Base-by-base conservation (phyloP, 495 filamentous ascomycete species). In the Aspergillus ellipticus region DNA sequence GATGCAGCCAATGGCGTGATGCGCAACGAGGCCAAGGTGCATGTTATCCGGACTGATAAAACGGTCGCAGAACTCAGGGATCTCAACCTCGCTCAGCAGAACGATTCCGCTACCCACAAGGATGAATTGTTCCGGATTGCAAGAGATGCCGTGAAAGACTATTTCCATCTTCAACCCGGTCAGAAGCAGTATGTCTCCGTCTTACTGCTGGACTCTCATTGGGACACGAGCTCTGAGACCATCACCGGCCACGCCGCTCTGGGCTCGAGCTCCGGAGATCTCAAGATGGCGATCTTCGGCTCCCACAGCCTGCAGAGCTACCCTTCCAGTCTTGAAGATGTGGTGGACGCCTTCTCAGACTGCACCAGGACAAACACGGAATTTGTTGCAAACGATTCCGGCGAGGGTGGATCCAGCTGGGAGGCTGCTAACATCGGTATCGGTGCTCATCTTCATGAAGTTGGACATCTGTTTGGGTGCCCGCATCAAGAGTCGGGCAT, bases 371-470 rank as follows among this genome's bases (percentile, higher is more conserved):
- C 92, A 4, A 89, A 96, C 64, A 92, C 87, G 6, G 81, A 82
- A 33, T 84, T 81, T 60, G 85, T 95, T 45, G 88, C 85, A 5
- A 95, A 96, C 62, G 92, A 96, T 66, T 88, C 80, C 62, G 87
- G 88, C 42, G 88, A 96, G 42, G 84, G 84, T 20, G 90, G 90
- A 11, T 95, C 87, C 53, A 94, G 85, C 54, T 96, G 91, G 91
- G 92, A 96, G 65, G 84, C 91, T 16, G 90, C 90, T 7, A 93
- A 92, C 61, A 82, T 96, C 56, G 91, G 92, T 43, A 95, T 96
- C 60, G 92, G 92, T 8, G 92, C 91, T 22, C 91, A 96, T 72
- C 71, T 97, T 11, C 92, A 95, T 64, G 91, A 96, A 70, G 84
- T 84, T 0, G 92, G 92, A 2, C 92, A 95, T 70, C 69, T 93